Conservation (phyloP, 179 eudicot genomes). For the Vitellaria paradoxa region DNA sequence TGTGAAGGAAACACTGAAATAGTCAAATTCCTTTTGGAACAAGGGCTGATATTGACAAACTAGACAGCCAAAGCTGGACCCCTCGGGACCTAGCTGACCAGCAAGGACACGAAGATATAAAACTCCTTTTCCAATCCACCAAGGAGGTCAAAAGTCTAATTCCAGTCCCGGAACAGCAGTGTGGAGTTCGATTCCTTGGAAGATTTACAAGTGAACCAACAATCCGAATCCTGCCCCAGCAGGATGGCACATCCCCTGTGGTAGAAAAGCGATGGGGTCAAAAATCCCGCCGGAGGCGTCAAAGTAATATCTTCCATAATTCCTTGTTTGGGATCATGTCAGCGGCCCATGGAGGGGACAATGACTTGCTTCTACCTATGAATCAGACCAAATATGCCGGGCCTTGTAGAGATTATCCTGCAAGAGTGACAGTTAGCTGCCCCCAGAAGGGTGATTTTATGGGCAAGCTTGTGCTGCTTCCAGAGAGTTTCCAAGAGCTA, state of each 20-base stretch:
- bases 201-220: conserved; percentile 54
- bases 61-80: conserved; percentile 61
- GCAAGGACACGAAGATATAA: conserved; percentile 68
- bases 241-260: not conserved
- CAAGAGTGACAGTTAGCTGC: conserved; percentile 63
- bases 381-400: conserved; percentile 10
- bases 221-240: conserved; percentile 17
- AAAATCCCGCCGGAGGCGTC: conserved; percentile 35
- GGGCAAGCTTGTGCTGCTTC: conserved; percentile 58
- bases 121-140: conserved; percentile 41
- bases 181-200: conserved; percentile 35
- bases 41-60: conserved; percentile 51
- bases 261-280: conserved; percentile 29
- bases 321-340: conserved; percentile 77
- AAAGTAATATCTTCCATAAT: conserved; percentile 50
- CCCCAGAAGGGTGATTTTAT: conserved; percentile 37
- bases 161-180: conserved; percentile 21
- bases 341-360: conserved; percentile 36
- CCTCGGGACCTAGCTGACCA: conserved; percentile 69
- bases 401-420: conserved; percentile 4
- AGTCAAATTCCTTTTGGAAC: conserved; percentile 51
- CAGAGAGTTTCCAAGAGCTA: conserved; percentile 54
- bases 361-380: conserved; percentile 27
- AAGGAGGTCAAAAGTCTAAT: conserved; percentile 24
- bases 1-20: conserved; percentile 60